Conservation (phyloP, 2,329 filamentous ascomycete species). For the Neurospora crassa region DNA sequence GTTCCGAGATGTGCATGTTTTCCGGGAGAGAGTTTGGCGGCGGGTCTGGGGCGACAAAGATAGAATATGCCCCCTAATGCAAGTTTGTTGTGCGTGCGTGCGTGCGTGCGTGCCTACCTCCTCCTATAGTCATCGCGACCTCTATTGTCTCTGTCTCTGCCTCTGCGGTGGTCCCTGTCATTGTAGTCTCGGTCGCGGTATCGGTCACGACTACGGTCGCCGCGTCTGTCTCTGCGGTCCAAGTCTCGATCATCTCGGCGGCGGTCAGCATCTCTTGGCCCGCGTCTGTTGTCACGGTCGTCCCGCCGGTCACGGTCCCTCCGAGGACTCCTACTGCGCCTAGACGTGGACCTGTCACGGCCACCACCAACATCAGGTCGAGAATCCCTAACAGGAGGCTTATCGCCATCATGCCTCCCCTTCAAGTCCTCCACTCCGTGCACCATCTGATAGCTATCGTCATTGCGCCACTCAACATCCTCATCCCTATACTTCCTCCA, state of each 20-base stretch:
- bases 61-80: background rate
- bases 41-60: background rate
- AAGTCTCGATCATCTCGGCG: slow-evolving; percentile 11
- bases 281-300: slow-evolving; percentile 15
- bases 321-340: slow-evolving; percentile 28
- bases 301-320: slow-evolving; percentile 11
- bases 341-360: slow-evolving; percentile 5
- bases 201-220: slow-evolving; percentile 1
- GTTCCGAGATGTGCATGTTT: background rate
- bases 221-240: slow-evolving; percentile 16
- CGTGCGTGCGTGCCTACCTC: slow-evolving; percentile 2
- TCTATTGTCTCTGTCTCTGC: slow-evolving; percentile 22
- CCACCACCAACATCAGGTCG: background rate
- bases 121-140: slow-evolving; percentile 19
- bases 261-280: slow-evolving; percentile 18
- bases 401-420: slow-evolving; percentile 35
- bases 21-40: background rate
- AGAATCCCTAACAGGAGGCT: slow-evolving; percentile 6
- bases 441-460: slow-evolving; percentile 64
- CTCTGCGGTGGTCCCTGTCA: slow-evolving; percentile 26
- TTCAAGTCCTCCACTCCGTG: slow-evolving; percentile 65
- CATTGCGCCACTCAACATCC: slow-evolving; percentile 32
- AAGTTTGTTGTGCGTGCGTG: background rate
- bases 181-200: slow-evolving; percentile 10
- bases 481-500: slow-evolving; percentile 79